Base-by-base conservation (phyloP, 2,329 filamentous ascomycete species). In the Verticillium alfalfae region DNA sequence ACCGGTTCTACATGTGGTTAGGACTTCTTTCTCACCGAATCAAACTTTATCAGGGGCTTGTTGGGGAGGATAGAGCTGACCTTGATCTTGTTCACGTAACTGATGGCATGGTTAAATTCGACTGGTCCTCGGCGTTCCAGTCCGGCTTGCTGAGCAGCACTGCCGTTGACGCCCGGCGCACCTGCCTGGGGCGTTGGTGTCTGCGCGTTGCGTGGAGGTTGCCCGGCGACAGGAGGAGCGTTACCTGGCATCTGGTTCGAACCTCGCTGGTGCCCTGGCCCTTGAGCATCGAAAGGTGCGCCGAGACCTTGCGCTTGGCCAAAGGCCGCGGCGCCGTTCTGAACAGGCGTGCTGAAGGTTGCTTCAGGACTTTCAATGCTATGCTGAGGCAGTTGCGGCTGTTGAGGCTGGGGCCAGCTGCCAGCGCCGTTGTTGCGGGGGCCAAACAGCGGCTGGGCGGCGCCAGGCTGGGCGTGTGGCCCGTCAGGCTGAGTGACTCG, bases 61-160 rank as follows among this genome's bases (percentile, higher is more conserved):
- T 8, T 39, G 13, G 36, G 10, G 18, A 58, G 22, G 37, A 58
- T 31, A 16, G 38, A 60, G 69, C 84, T 74, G 78, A 95, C 93
- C 88, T 99, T 99, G 70, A 99, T 99, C 79, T 99, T 99, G 73
- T 99, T 99, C 60, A 99, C 95, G 71, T 99, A 99, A 74, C 93
- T 98, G 66, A 99, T 99, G 0, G 95, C 95, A 77, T 99, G 95
- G 73, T 99, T 99, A 76, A 99, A 99, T 72, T 99, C 95, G 18
- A 99, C 95, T 1, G 95, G 95, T 0, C 93, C 94, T 61, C 93
- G 87, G 72, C 95, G 96, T 75, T 96, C 93, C 72, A 91, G 78
- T 76, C 84, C 78, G 74, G 84, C 78, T 76, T 88, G 76, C 76
- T 85, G 78, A 67, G 80, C 78, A 26, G 81, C 83, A 64, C 82